These are phyloP conservation scores for Cyclotella baltica DNA, from an alignment of 108 stramenopile genomes.

Conservation along the genomic window DNA sequence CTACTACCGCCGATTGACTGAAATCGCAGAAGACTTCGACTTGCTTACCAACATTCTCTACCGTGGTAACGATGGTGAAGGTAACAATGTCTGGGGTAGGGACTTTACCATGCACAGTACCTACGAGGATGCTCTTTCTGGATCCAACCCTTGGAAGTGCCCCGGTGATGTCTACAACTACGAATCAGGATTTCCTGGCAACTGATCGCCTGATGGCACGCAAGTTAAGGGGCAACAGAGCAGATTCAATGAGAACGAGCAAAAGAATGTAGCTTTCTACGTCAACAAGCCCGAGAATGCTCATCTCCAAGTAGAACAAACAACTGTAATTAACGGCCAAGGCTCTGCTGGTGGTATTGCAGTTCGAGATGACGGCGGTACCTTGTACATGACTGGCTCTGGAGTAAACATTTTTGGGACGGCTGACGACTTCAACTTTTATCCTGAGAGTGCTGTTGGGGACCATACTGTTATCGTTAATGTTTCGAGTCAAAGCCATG, in stretches of 20 bases:
- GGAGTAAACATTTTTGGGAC: conserved; percentile 30
- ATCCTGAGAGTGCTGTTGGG: conserved; percentile 1
- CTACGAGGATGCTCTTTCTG: conserved; percentile 46
- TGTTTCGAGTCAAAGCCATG: conserved; percentile 6
- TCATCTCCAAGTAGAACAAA: background rate
- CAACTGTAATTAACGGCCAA: conserved; percentile 1
- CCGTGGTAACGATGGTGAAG: conserved; percentile 9
- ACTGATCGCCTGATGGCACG: conserved; percentile 29
- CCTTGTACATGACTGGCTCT: conserved; percentile 37
- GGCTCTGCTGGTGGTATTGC: conserved; percentile 22
- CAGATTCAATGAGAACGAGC: conserved; percentile 10
- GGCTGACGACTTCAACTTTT: conserved; percentile 42
- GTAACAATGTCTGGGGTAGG: conserved; percentile 30
- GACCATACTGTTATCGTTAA: conserved; percentile 29
- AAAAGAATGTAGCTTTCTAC: conserved; percentile 32
- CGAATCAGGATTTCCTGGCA: conserved; percentile 26
- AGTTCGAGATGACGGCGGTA: conserved; percentile 4
- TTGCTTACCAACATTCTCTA: conserved; percentile 46
- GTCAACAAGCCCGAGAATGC: conserved; percentile 29
- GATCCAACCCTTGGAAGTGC: conserved; percentile 50
- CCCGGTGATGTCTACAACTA: conserved; percentile 35
- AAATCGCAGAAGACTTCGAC: conserved; percentile 29
- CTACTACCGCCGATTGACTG: conserved; percentile 50
- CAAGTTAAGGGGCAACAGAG: conserved; percentile 25
- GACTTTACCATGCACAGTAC: conserved; percentile 52